Percentiles rank a stretch among this genome's conserved stretches.
phyloP scores from a whole-genome alignment of 768 basidiomycete species.

The Mycena latifolia region DNA sequence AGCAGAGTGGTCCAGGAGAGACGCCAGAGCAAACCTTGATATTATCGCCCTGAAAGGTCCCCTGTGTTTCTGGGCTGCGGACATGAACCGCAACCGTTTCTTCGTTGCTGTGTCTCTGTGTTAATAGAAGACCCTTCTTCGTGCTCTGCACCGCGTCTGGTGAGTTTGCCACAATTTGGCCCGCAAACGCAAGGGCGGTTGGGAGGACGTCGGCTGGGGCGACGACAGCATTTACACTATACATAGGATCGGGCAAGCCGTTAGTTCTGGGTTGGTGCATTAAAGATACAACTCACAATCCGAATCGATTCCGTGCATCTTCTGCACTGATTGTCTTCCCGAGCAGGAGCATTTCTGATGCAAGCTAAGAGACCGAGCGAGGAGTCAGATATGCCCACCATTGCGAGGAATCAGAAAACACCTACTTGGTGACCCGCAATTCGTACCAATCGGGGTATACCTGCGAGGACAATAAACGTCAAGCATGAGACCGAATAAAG shows the following conservation, averaged over 20 bases:
- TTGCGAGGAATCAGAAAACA: neutral
- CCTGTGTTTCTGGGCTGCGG: constrained; percentile 21
- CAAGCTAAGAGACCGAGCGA: constrained; percentile 57
- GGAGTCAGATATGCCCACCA: no score
- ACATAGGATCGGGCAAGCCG: neutral
- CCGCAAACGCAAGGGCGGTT: constrained; percentile 73
- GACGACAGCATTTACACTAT: constrained; percentile 80
- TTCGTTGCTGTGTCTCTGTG: constrained; percentile 23
- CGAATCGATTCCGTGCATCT: constrained; percentile 77
- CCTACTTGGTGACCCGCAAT: constrained; percentile 83
- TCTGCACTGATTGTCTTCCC: constrained; percentile 76
- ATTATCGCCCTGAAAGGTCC: constrained; percentile 23
- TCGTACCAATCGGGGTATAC: constrained; percentile 75
- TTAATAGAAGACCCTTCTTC: constrained; percentile 71
- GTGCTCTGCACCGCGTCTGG: constrained; percentile 86
- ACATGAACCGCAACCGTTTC: constrained; percentile 19
- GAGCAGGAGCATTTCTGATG: constrained; percentile 81
- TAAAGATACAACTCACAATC: constrained; percentile 68
- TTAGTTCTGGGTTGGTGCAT: neutral
- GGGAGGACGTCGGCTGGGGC: constrained; percentile 65
- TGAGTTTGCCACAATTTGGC: constrained; percentile 71
- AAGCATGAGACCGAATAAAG: neutral
- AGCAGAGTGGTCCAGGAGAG: neutral
- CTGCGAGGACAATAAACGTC: constrained; percentile 46
- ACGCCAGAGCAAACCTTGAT: constrained; percentile 26